Percentiles rank a stretch among this genome's conserved stretches.
phyloP scores from a whole-genome alignment of 2,329 filamentous ascomycete genomes.

The Hypoxylon sp. region DNA sequence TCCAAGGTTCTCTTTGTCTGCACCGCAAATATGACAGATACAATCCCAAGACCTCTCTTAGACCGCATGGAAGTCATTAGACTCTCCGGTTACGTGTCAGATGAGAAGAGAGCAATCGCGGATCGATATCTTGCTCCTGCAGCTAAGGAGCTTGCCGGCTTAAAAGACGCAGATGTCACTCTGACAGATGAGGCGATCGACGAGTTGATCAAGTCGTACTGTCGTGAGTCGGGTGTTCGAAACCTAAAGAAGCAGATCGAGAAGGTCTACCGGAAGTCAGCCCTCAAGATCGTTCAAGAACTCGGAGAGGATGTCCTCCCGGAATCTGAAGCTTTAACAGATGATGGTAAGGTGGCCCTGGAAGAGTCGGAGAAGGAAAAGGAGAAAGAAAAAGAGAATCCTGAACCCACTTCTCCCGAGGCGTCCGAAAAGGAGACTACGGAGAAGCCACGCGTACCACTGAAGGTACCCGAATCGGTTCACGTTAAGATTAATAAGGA shows the following conservation, averaged over 20 bases:
- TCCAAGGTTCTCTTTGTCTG: conserved; percentile 99
- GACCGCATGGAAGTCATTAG: conserved; percentile 99
- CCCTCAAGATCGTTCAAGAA: conserved; percentile 96
- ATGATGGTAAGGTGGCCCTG: conserved; percentile 85
- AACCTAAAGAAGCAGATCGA: conserved; percentile 99
- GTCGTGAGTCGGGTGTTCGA: conserved; percentile 94
- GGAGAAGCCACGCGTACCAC: conserved; percentile 79
- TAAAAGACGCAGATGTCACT: conserved; percentile 92
- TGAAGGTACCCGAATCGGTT: conserved; percentile 88
- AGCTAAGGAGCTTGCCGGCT: conserved; percentile 92
- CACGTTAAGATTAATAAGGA: conserved; percentile 89
- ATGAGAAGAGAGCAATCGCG: conserved; percentile 99
- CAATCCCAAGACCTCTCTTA: conserved; percentile 91
- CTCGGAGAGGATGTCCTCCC: conserved; percentile 86
- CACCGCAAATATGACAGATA: conserved; percentile 99
- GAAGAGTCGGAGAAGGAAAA: conserved; percentile 80
- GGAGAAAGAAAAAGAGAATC: conserved; percentile 68
- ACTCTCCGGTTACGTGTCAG: conserved; percentile 94
- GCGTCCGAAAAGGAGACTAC: conserved; percentile 74
- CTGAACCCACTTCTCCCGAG: conserved; percentile 52
- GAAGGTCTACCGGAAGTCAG: conserved; percentile 97
- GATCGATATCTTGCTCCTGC: conserved; percentile 92
- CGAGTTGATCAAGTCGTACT: conserved; percentile 98
- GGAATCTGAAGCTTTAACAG: conserved; percentile 85
- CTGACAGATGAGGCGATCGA: conserved; percentile 89